Percentiles rank a stretch among this genome's conserved stretches.
These are phyloP conservation scores for Microbotryum violaceum DNA, from an alignment of 1,284 basidiomycete species.

Conservation along the genomic window DNA sequence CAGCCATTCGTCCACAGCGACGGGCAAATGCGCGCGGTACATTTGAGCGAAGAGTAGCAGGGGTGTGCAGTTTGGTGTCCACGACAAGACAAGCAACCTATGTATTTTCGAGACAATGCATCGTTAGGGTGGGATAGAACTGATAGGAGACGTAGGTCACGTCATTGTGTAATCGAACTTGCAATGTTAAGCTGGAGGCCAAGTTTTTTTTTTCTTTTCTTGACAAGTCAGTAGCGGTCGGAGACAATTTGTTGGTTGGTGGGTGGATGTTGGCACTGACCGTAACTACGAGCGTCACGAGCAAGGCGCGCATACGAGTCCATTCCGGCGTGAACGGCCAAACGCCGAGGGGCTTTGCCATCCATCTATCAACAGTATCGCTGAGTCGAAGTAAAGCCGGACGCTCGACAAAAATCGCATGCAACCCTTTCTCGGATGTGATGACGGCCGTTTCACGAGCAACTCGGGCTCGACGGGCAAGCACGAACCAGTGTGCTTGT, in stretches of 20 bases:
- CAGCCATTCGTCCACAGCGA: slow-evolving; percentile 19
- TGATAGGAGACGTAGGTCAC: neutral
- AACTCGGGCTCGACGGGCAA: slow-evolving; percentile 1
- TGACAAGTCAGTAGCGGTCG: no score
- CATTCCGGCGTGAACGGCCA: slow-evolving; percentile 4
- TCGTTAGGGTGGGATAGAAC: neutral
- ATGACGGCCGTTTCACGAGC: neutral
- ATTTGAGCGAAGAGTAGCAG: neutral
- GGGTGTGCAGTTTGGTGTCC: neutral
- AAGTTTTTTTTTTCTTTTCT: neutral
- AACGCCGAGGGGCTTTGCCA: neutral
- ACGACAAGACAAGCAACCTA: neutral
- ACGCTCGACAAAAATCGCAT: neutral
- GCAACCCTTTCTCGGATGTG: neutral
- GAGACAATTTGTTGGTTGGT: neutral
- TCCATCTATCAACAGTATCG: slow-evolving; percentile 2
- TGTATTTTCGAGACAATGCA: neutral
- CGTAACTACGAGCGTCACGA: slow-evolving; percentile 3
- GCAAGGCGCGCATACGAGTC: slow-evolving; percentile 10
- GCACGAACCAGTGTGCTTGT: neutral
- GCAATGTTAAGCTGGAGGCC: no score
- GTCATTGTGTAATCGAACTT: no score
- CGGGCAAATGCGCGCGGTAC: slow-evolving; percentile 10
- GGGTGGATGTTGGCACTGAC: slow-evolving; percentile 12
- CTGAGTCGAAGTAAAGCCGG: slow-evolving; percentile 2